Conservation (phyloP, 176 grass and related monocot species). For the Tillandsia fasciculata region DNA sequence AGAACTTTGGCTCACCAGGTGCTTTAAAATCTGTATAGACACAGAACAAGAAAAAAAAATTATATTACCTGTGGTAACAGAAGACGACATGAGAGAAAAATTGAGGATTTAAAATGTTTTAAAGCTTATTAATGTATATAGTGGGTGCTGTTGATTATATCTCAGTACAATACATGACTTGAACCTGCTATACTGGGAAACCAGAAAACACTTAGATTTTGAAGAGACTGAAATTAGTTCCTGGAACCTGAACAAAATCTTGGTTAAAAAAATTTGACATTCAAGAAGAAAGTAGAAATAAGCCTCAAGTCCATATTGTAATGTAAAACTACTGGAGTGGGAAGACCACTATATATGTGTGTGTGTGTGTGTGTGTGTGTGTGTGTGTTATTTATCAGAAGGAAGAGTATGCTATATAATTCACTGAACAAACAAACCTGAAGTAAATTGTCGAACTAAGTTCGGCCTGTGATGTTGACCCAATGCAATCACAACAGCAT, state of each 20-base stretch:
- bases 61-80: not conserved
- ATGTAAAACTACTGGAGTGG: too few species aligned
- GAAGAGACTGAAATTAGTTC: not conserved
- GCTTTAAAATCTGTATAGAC: slow-evolving; percentile 75
- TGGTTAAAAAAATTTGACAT: not conserved
- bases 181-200: not conserved
- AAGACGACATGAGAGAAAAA: not conserved
- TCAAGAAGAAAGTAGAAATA: not conserved
- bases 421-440: slow-evolving; percentile 43
- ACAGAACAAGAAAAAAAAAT: slow-evolving; percentile 8
- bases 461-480: slow-evolving; percentile 78
- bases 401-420: not conserved
- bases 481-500: slow-evolving; percentile 89
- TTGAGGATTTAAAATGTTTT: not conserved
- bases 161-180: too few species aligned
- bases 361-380: too few species aligned
- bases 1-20: slow-evolving; percentile 89
- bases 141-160: too few species aligned
- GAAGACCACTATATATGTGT: too few species aligned
- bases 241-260: not conserved
- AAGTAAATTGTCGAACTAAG: slow-evolving; percentile 85
- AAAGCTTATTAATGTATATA: not conserved
- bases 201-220: not conserved
- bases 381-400: too few species aligned
- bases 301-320: not conserved